Evolutionary conservation across 2,329 filamentous ascomycete species (phyloP), one percentile per base, ranked within the genome.

Genomic region (Boeremia exigua): DNA sequence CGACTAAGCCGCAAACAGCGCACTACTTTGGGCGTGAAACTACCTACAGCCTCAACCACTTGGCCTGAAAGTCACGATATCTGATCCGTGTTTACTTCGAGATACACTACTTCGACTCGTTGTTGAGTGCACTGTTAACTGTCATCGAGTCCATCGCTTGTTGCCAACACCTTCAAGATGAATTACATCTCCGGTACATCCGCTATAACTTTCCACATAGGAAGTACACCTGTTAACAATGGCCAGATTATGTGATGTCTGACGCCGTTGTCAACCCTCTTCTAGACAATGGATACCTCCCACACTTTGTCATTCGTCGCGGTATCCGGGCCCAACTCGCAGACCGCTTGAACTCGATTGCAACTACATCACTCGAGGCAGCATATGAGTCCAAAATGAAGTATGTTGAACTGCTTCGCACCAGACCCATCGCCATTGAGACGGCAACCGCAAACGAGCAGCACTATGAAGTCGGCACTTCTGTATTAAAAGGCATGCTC

Each of bases 391-490:
- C 80, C 54, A 90, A 90, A 71, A 87, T 88, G 82, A 76, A 76
- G 23, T 90, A 87, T 68, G 80, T 90, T 10, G 78, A 84, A 47
- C 73, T 80, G 3, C 78, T 89, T n/a, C 81, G 85, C 17, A 78
- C 76, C 14, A 79, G 82, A 32, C 86, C 87, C 10, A 89, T 90
- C 59, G 88, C 88, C n/a, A 82, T 90, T 62, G 85, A 88, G 71
- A 89, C 87, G 0, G 81, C 79, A 3, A 77, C 81, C 2, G 87
- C 88, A 19, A 90, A 90, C 70, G 77, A 83, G 65, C 88, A 90
- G 79, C 88, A 90, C 73, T 90, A 91, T 68, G 88, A 90, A 75
- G 87, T 90, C 36, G 86, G 85, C 34, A 88, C 87, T 0, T 85
- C 84, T 3, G 84, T 90, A 23, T 73, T 90, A 36, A 74, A 77